phyloP scores from a whole-genome alignment of 345 rosid species.

The Combretum micranthum region DNA sequence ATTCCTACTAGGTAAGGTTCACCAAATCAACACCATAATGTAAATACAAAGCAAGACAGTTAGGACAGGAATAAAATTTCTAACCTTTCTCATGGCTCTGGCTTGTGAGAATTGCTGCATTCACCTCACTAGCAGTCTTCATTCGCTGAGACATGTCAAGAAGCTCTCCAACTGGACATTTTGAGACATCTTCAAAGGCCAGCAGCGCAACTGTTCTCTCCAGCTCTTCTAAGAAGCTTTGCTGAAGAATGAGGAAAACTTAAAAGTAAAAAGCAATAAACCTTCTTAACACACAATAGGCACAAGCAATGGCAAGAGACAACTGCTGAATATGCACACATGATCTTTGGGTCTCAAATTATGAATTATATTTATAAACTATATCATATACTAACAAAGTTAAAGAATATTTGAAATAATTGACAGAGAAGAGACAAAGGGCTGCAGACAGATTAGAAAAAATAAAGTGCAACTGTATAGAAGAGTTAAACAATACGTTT shows the following conservation, averaged over 20 bases:
- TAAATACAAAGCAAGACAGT: background rate
- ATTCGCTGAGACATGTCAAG: conserved; percentile 86
- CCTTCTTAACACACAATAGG: no score
- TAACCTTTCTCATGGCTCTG: conserved; percentile 97
- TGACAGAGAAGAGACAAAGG: conserved; percentile 2
- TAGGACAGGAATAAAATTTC: background rate
- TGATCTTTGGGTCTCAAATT: background rate
- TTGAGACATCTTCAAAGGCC: conserved; percentile 86
- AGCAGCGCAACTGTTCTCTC: conserved; percentile 88
- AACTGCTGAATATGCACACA: background rate
- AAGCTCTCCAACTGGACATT: conserved; percentile 84
- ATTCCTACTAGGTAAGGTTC: no score
- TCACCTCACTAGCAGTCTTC: conserved; percentile 93
- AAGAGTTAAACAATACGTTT: conserved; percentile 34
- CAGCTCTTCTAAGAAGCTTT: conserved; percentile 86
- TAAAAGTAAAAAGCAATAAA: conserved; percentile 1
- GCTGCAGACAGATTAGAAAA: background rate
- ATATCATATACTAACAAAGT: background rate
- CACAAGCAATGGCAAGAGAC: background rate
- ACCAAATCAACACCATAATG: background rate
- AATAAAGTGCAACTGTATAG: background rate
- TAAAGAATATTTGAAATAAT: conserved; percentile 2
- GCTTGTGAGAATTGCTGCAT: conserved; percentile 97
- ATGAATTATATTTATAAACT: background rate
- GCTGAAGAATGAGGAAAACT: conserved; percentile 27